Evolutionary conservation across 306 rosid species (phyloP), one percentile per base, ranked within the genome.

Genomic region (Fagus crenata): DNA sequence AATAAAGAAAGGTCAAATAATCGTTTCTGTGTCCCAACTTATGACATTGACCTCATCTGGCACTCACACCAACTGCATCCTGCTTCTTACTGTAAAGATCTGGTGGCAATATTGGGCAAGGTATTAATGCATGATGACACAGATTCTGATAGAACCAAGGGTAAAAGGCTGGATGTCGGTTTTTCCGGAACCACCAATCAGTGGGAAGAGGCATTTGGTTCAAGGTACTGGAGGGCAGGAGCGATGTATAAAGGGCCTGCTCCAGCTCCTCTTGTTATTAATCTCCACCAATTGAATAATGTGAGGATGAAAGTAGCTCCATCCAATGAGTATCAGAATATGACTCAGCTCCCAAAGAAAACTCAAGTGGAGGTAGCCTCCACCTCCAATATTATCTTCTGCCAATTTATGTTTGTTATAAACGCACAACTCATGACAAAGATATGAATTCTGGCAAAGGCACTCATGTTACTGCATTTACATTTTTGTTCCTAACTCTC

Each of bases 151-250:
- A 46, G 88, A 71, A 70, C 70, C 77, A 79, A 81, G 53, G 87
- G 87, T 1, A 74, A 81, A 59, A 81, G 84, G 80, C 82, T 84
- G 51, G 87, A 86, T 69, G 55, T 55, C 65, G 85, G 84, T 33
- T 86, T 86, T 76, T 81, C 78, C 18, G 78, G 39, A 77, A 86
- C 87, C 78, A 81, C 87, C 71, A 73, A 65, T 35, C 86, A 84
- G 46, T 86, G 90, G 90, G 90, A 86, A 79, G 84, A 76, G 33
- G 65, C 82, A 70, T 86, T 84, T 84, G 84, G 84, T 63, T 72
- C 79, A 35, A 84, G 82, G 49, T 87, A 87, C 69, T 79, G 86
- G 88, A 87, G 71, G 63, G 88, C 86, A 3, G 87, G 88, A 74
- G 83, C 82, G 12, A 82, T 87, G 88, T 64, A 75, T 64, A 76